Percentiles rank a stretch among this genome's conserved stretches.
Evolutionary conservation across 169 alveolate genomes (phyloP).

Genomic region (Cryptosporidium sp.): DNA sequence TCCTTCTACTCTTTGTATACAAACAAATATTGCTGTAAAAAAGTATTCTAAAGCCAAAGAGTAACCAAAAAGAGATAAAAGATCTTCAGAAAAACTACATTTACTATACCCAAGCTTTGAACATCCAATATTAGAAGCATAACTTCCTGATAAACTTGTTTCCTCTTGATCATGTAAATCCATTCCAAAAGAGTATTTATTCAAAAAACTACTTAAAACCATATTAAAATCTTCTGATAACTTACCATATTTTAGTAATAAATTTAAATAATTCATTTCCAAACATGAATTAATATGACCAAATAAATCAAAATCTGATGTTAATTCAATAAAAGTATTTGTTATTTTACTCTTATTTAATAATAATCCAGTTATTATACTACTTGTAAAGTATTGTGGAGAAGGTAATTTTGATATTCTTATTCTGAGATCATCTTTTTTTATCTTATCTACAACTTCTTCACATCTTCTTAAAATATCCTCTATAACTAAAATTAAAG

Average conservation of each 20-base stretch:
- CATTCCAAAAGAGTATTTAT: background rate
- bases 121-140: too few relatives aligned
- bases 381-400: background rate
- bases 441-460: background rate
- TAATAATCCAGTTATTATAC: background rate
- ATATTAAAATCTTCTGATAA: background rate
- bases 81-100: background rate
- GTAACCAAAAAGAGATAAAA: background rate
- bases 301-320: background rate
- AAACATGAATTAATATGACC: background rate
- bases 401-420: background rate
- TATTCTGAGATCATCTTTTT: background rate
- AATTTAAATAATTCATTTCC: background rate
- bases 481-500: background rate
- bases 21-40: background rate
- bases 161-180: background rate
- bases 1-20: background rate
- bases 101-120: background rate
- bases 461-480: background rate
- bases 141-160: too few relatives aligned
- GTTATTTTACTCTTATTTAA: background rate
- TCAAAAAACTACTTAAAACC: background rate
- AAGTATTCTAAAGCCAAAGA: constrained; percentile 6
- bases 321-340: background rate
- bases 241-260: background rate